phyloP scores from a whole-genome alignment of 768 basidiomycete genomes.

The Pleurotus tuber-regium region DNA sequence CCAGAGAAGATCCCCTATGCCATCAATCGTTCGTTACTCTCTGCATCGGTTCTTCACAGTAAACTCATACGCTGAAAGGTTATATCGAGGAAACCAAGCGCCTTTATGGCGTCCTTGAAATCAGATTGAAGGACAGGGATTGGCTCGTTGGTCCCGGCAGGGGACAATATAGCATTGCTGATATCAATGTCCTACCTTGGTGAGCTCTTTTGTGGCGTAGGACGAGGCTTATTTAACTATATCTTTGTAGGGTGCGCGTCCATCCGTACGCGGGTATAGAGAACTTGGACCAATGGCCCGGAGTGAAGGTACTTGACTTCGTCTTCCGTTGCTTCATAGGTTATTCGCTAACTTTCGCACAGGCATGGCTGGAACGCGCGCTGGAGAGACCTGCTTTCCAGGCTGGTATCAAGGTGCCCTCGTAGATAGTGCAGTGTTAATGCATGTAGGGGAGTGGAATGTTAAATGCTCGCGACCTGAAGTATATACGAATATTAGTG shows the following conservation, averaged over 20 bases:
- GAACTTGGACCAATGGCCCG: conserved; percentile 60
- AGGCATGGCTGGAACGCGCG: conserved; percentile 23
- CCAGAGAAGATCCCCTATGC: conserved; percentile 69
- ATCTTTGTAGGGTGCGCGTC: conserved; percentile 48
- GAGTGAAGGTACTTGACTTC: conserved; percentile 21
- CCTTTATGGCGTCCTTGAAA: conserved; percentile 80
- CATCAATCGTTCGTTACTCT: conserved; percentile 58
- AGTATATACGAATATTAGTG: too few relatives aligned
- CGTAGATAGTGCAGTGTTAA: too few relatives aligned
- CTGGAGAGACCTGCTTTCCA: conserved; percentile 19
- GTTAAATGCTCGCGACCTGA: too few relatives aligned
- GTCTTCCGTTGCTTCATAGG: background rate
- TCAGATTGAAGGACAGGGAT: conserved; percentile 69
- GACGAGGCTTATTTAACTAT: background rate
- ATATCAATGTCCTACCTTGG: conserved; percentile 70
- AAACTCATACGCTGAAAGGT: conserved; percentile 37
- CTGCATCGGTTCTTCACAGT: background rate
- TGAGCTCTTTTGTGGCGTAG: conserved; percentile 28
- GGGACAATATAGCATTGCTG: conserved; percentile 70
- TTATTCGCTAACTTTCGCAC: background rate
- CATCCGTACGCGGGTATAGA: conserved; percentile 50
- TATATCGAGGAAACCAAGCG: conserved; percentile 82
- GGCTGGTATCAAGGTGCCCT: conserved; percentile 15
- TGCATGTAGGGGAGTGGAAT: too few relatives aligned
- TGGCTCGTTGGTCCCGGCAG: conserved; percentile 76